Evolutionary conservation across 768 basidiomycete species (phyloP).

Genomic region (Hygrocybe punicea): DNA sequence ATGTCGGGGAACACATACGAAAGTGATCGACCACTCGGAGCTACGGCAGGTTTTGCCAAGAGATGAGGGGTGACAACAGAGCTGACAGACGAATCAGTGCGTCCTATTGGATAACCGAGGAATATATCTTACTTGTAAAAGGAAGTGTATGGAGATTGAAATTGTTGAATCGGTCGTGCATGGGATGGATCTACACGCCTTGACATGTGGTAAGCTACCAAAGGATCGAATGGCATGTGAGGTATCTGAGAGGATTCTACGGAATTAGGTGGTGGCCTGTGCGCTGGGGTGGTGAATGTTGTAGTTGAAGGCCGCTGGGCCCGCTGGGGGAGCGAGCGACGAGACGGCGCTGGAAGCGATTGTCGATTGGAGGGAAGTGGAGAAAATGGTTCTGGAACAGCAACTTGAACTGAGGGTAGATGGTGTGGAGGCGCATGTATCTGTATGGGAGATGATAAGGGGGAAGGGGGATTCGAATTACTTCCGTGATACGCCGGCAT

Average conservation of each 20-base stretch:
- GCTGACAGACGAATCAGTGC: conserved; percentile 27
- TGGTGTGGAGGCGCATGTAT: not conserved
- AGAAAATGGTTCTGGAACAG: not conserved
- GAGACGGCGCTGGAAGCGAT: conserved; percentile 15
- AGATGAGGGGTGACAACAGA: conserved; percentile 35
- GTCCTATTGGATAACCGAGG: not conserved
- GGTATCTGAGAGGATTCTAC: conserved; percentile 8
- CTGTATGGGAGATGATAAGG: conserved; percentile 7
- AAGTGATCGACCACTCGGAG: not conserved
- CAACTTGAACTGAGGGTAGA: not conserved
- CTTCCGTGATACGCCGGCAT: conserved; percentile 18
- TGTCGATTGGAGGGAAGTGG: conserved; percentile 17
- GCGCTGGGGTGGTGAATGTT: conserved; percentile 1
- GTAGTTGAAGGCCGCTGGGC: conserved; percentile 6
- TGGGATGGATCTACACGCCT: conserved; percentile 13
- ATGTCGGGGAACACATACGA: not conserved
- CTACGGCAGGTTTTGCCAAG: not conserved
- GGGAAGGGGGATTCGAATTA: conserved; percentile 22
- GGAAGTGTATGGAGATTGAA: not conserved
- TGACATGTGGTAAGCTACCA: conserved; percentile 42
- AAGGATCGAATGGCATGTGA: conserved; percentile 42
- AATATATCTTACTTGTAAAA: conserved; percentile 53
- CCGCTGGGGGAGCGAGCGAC: conserved; percentile 5
- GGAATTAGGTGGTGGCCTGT: not conserved
- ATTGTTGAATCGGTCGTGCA: conserved; percentile 10